Evolutionary conservation across 306 rosid species (phyloP), one percentile per base, ranked within the genome.

Genomic region (Dryas octopetala): DNA sequence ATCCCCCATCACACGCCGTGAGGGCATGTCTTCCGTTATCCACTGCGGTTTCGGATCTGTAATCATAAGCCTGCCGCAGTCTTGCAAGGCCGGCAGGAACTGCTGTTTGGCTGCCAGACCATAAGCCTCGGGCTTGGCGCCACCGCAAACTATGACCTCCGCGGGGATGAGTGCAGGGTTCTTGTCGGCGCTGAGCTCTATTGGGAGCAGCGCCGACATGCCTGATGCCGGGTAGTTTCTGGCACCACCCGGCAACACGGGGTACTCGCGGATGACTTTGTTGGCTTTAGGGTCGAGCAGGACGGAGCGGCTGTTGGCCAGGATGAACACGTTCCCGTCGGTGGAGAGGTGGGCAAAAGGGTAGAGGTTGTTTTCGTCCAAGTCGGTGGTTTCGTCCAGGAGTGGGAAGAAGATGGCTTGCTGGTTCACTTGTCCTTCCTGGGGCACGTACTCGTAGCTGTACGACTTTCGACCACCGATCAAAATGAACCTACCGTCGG

Each of bases 151-250:
- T 2, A 96, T 74, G 19, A 92, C 94, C 80, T 92, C 98, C 0
- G 85, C 83, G 0, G 84, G 77, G 44, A 74, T 65, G 2, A 28
- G 13, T 0, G 2, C 4, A 0, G 78, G 19, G 17, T 71, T 32
- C 38, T 32, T 73, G n/a, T 8, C 9, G 43, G 64, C 68, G 0
- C 64, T 6, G 16, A 96, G 89, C 1, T 74, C 75, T 58, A 92
- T 45, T 0, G 99, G 99, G 28, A 96, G 89, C 43, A 96, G 84
- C 0, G 83, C 83, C 0, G 98, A 96, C 94, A 85, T 89, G 23
- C 85, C 99, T 0, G 98, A 92, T 1, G 98, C 89, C 0, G 99
- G 98, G 86, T 96, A 96, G 92, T 90, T 92, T 0, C 99, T 76
- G 2, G 97, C 80, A 5, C 98, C 98, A 0, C 98, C 98, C 0